These are phyloP conservation scores for Penicillium antarcticum DNA, from an alignment of 495 filamentous ascomycete species.

Conservation along the genomic window DNA sequence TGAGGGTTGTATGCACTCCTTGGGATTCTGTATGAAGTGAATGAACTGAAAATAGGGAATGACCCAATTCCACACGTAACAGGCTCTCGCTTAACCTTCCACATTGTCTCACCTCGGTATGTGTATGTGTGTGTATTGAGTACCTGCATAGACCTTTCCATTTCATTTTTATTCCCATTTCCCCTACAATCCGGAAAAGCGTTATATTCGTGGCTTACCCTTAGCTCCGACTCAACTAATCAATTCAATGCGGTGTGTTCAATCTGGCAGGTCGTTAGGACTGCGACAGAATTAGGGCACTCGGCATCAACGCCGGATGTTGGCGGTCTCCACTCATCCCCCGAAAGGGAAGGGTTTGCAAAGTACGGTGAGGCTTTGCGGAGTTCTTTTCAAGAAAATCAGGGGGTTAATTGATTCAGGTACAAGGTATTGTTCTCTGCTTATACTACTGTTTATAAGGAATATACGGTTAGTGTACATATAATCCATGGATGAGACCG, in stretches of 20 bases:
- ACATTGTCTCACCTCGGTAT: slow-evolving; percentile 15
- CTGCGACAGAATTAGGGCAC: not conserved
- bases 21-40: no score
- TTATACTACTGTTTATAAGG: no score
- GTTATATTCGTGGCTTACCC: slow-evolving; percentile 13
- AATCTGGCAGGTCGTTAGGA: slow-evolving; percentile 9
- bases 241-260: slow-evolving; percentile 14
- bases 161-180: no score
- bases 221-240: not conserved
- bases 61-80: slow-evolving; percentile 9
- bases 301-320: slow-evolving; percentile 25
- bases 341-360: slow-evolving; percentile 11
- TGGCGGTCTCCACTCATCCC: slow-evolving; percentile 13
- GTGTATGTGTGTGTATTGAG: not conserved
- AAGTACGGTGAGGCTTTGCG: slow-evolving; percentile 28
- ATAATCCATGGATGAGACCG: no score
- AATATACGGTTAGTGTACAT: no score
- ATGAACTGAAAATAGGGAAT: no score
- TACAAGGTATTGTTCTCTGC: not conserved
- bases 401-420: not conserved
- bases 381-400: not conserved
- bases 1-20: no score
- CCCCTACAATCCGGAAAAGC: not conserved
- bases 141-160: slow-evolving; percentile 3
- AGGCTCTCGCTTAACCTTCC: slow-evolving; percentile 28